These are phyloP conservation scores for Metschnikowia cubensis DNA, from an alignment of 805 yeast species.

Conservation along the genomic window DNA sequence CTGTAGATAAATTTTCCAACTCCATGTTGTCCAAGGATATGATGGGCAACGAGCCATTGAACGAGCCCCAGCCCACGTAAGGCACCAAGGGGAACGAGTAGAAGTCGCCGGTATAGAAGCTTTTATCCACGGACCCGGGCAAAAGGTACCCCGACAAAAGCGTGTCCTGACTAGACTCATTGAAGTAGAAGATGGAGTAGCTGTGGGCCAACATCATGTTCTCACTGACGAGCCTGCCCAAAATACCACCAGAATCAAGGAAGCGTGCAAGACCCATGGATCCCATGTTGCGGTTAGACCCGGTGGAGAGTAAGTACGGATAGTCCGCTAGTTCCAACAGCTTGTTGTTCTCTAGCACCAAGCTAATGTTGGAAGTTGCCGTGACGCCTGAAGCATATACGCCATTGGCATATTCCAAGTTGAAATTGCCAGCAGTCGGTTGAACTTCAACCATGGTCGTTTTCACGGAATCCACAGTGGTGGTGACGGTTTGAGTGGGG, in stretches of 20 bases:
- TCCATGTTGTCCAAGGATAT: conserved; percentile 23
- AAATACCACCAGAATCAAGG: conserved; percentile 25
- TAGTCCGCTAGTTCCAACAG: conserved; percentile 18
- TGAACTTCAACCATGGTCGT: conserved; percentile 1
- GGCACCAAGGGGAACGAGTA: conserved; percentile 50
- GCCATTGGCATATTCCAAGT: conserved; percentile 28
- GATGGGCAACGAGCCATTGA: conserved; percentile 24
- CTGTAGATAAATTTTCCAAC: conserved; percentile 31
- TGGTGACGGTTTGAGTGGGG: conserved; percentile 8
- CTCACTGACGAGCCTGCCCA: conserved; percentile 18
- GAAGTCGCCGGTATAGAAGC: conserved; percentile 44
- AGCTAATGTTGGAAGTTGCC: conserved; percentile 22
- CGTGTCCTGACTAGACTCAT: conserved; percentile 10
- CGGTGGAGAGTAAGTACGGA: conserved; percentile 26
- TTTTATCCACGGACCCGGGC: conserved; percentile 56
- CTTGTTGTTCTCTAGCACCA: conserved; percentile 7
- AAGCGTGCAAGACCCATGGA: conserved; percentile 36
- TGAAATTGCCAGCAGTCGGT: neutral
- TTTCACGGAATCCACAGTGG: conserved; percentile 16
- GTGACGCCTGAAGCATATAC: conserved; percentile 27
- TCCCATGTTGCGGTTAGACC: conserved; percentile 25
- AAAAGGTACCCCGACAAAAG: conserved; percentile 35
- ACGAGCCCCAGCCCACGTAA: conserved; percentile 15
- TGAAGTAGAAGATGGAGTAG: conserved; percentile 31
- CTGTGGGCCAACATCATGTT: conserved; percentile 28